phyloP scores from a whole-genome alignment of 2,329 filamentous ascomycete species.

The Colletotrichum limetticola region DNA sequence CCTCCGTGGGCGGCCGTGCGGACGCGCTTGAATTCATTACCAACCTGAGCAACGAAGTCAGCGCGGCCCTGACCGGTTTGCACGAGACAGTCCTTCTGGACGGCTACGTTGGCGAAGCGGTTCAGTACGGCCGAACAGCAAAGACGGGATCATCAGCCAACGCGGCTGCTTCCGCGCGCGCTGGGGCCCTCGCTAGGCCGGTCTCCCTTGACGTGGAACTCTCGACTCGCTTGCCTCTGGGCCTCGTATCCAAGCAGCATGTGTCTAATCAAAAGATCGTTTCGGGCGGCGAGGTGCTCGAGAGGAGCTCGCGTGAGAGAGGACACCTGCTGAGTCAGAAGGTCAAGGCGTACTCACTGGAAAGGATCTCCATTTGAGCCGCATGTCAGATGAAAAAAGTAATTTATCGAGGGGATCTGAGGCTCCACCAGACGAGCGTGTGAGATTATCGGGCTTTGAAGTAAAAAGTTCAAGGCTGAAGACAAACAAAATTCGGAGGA shows the following conservation, averaged over 20 bases:
- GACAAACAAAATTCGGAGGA: neutral
- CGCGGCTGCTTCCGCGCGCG: conserved; percentile 29
- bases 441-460: conserved; percentile 13
- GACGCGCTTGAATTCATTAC: conserved; percentile 73
- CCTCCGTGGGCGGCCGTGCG: conserved; percentile 57
- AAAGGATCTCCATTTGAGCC: conserved; percentile 75
- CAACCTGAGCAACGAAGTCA: conserved; percentile 74
- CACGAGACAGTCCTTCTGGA: conserved; percentile 75
- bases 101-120: conserved; percentile 72
- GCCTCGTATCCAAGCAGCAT: conserved; percentile 69
- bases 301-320: conserved; percentile 77
- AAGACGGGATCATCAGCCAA: conserved; percentile 22
- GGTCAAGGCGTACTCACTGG: conserved; percentile 84
- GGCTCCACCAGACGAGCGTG: conserved; percentile 10
- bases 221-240: conserved; percentile 73
- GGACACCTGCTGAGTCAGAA: conserved; percentile 82
- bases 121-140: conserved; percentile 65
- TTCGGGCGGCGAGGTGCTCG: conserved; percentile 75
- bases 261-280: conserved; percentile 69
- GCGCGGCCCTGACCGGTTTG: conserved; percentile 76
- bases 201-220: conserved; percentile 57
- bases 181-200: conserved; percentile 48
- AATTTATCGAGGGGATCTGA: neutral
- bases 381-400: conserved; percentile 18
- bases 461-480: conserved; percentile 25